Base-by-base conservation (phyloP, 164 flowering plant species). In the Magnolia sinica region DNA sequence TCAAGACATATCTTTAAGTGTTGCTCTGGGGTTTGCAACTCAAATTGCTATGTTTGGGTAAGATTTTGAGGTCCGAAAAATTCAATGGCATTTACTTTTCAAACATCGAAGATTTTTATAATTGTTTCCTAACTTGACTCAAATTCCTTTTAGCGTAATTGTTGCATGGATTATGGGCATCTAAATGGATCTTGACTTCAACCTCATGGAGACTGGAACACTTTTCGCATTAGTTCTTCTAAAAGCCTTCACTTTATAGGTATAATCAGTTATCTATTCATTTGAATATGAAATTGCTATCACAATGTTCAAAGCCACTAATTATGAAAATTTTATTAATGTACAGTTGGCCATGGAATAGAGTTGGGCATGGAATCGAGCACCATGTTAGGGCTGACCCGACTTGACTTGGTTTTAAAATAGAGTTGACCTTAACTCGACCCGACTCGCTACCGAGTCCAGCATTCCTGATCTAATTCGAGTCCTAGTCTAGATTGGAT, bases 11-110 rank as follows among this genome's bases (percentile, higher is more conserved):
- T n/a, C n/a, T n/a, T n/a, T n/a, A n/a, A n/a, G n/a, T 63, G 97
- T 96, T 78, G 93, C 98, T 49, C 64, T 94, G 79, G 99, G 99
- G 2, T 96, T 97, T 74, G 87, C 99, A 31, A 90, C 98, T 84
- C 99, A 96, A 76, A 91, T 96, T 73, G 79, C 94, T 19, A 85
- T 92, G 91, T 92, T 96, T 87, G 97, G 94, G 97, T 95, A 74
- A 82, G 94, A 61, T 29, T 70, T 19, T 16, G 7, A 49, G 20
- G 27, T 16, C 72, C 24, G 0, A 50, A 22, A 16, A 27, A 37
- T 23, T 45, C 24, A 13, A 66, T 7, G 59, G 31, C 31, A 51
- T 3, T 29, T 37, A 7, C 37, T 51, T 74, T n/a, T 71, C 55
- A 73, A 10, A 64, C 8, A 8, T 70, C 13, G 14, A 4, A 7